Conservation (phyloP, 805 yeast genomes). For the Maudiozyma pseudohumilis region DNA sequence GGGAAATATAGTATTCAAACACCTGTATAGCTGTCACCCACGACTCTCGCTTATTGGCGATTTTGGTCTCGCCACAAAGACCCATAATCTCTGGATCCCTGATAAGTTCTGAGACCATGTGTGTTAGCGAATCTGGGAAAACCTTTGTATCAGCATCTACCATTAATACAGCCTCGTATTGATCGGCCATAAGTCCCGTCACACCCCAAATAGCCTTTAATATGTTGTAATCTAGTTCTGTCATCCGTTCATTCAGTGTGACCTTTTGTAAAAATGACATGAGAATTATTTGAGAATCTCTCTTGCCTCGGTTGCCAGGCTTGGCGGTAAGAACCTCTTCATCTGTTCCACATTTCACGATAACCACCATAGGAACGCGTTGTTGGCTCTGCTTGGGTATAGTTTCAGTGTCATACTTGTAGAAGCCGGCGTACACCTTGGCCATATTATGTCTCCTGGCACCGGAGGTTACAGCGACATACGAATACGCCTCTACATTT, state of each 20-base stretch:
- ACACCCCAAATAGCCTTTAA: slow-evolving; percentile 66
- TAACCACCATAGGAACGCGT: slow-evolving; percentile 64
- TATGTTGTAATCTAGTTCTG: slow-evolving; percentile 75
- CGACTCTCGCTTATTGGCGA: slow-evolving; percentile 67
- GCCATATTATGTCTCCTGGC: slow-evolving; percentile 96
- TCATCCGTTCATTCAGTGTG: slow-evolving; percentile 91
- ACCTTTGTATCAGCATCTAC: slow-evolving; percentile 93
- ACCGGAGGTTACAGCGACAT: slow-evolving; percentile 94
- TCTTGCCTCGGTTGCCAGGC: slow-evolving; percentile 93
- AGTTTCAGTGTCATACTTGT: slow-evolving; percentile 69
- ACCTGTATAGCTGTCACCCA: slow-evolving; percentile 95
- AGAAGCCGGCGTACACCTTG: slow-evolving; percentile 89
- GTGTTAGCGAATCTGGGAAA: slow-evolving; percentile 77
- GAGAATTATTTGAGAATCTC: slow-evolving; percentile 84
- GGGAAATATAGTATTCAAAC: slow-evolving; percentile 86
- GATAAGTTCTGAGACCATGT: slow-evolving; percentile 84
- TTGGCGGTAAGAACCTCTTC: slow-evolving; percentile 58
- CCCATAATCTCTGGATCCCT: slow-evolving; percentile 85
- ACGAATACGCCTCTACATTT: slow-evolving; percentile 71
- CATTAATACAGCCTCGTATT: slow-evolving; percentile 77
- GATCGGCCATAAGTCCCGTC: slow-evolving; percentile 76
- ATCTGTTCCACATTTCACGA: slow-evolving; percentile 85
- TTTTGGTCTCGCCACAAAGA: slow-evolving; percentile 89
- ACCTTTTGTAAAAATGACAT: slow-evolving; percentile 86
- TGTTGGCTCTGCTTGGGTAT: slow-evolving; percentile 77